Conservation (phyloP, 495 filamentous ascomycete genomes). For the Hyaloscypha bicolor region DNA sequence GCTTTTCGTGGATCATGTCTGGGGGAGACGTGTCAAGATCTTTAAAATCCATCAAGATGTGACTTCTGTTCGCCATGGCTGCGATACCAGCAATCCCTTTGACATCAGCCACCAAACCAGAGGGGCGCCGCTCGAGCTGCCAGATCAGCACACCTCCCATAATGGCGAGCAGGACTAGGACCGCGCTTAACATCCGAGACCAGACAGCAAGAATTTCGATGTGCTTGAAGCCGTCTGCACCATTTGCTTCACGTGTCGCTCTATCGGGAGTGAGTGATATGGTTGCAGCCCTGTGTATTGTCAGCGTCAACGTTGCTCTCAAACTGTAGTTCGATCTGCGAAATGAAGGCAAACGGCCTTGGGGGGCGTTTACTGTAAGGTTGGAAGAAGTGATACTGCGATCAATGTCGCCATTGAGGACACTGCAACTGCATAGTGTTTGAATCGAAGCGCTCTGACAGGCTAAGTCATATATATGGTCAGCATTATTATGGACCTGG, state of each 20-base stretch:
- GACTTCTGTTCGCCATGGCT: slow-evolving; percentile 69
- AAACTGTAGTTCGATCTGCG: not conserved
- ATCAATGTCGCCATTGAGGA: slow-evolving; percentile 63
- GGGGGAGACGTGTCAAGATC: slow-evolving; percentile 67
- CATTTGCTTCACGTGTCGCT: slow-evolving; percentile 24
- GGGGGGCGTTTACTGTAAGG: not conserved
- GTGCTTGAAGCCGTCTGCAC: slow-evolving; percentile 40
- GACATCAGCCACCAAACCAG: slow-evolving; percentile 67
- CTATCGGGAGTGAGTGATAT: slow-evolving; percentile 58
- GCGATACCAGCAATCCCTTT: slow-evolving; percentile 75
- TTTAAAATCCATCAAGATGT: slow-evolving; percentile 75
- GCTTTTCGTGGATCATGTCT: slow-evolving; percentile 64
- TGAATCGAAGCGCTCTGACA: slow-evolving; percentile 56
- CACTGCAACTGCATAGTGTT: slow-evolving; percentile 66
- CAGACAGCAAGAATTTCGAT: slow-evolving; percentile 59
- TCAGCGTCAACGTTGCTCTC: not conserved
- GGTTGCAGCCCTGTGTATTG: not conserved
- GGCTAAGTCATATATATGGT: slow-evolving; percentile 43
- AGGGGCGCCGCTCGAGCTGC: slow-evolving; percentile 58
- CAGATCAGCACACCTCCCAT: slow-evolving; percentile 60
- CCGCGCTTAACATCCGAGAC: slow-evolving; percentile 59
- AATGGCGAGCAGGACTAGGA: slow-evolving; percentile 53
- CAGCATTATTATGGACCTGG: not conserved
- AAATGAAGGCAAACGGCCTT: not conserved
- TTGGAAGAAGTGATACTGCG: slow-evolving; percentile 53